Conservation (phyloP, 306 rosid genomes). For the Potentilla sterilis region DNA sequence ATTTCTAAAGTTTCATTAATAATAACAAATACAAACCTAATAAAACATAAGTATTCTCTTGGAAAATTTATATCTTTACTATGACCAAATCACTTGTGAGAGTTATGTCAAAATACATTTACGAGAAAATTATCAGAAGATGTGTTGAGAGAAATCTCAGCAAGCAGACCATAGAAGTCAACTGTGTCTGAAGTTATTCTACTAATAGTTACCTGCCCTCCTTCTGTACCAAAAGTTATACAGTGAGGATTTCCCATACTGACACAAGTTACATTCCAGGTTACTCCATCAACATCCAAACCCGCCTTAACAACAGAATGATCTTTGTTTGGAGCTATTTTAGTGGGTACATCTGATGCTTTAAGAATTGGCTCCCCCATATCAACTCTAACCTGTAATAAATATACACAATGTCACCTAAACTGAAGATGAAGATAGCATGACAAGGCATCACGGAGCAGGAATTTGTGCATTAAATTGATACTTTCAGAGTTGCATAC, state of each 20-base stretch:
- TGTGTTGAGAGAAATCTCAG: neutral
- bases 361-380: conserved; percentile 95
- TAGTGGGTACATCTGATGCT: conserved; percentile 80
- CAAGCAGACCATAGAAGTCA: conserved; percentile 2
- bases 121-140: neutral
- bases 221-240: conserved; percentile 60
- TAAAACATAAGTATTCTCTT: neutral
- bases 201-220: conserved; percentile 49
- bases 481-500: neutral
- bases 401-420: conserved; percentile 22
- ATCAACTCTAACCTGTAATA: conserved; percentile 82
- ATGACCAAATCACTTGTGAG: neutral
- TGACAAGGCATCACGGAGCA: neutral
- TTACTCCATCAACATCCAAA: conserved; percentile 67
- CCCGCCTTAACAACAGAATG: conserved; percentile 59
- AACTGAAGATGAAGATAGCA: conserved; percentile 11
- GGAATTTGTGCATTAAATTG: neutral
- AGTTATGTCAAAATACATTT: neutral
- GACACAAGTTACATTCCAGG: conserved; percentile 93
- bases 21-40: neutral
- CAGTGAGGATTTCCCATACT: conserved; percentile 99
- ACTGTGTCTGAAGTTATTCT: neutral
- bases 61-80: neutral
- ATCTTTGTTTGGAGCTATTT: conserved; percentile 56
- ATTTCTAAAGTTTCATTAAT: neutral